Percentiles rank a stretch among this genome's conserved stretches.
Conservation (phyloP, 768 basidiomycete species). For the Rickenella mellea region DNA sequence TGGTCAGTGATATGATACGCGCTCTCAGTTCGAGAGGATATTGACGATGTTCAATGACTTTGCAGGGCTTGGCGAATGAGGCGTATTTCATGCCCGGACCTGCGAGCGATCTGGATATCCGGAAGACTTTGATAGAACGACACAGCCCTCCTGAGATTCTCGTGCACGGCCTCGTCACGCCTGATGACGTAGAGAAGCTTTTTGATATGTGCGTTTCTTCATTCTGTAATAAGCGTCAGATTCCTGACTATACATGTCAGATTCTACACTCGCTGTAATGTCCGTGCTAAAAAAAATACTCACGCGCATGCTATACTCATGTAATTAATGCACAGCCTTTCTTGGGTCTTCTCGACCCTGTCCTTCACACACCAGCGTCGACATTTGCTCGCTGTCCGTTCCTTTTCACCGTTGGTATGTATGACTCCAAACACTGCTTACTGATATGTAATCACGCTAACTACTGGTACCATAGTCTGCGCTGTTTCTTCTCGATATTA, state of each 20-base stretch:
- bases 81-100: conserved; percentile 77
- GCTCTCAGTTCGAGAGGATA: neutral
- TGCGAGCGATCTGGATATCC: conserved; percentile 58
- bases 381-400: conserved; percentile 84
- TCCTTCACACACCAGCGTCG: conserved; percentile 68
- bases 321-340: conserved; percentile 30
- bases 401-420: conserved; percentile 79
- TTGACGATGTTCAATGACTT: conserved; percentile 4
- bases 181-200: conserved; percentile 72
- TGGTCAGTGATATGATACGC: conserved; percentile 28
- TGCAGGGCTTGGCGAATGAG: conserved; percentile 71
- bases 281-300: conserved; percentile 22
- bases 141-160: conserved; percentile 77
- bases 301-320: conserved; percentile 2
- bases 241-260: conserved; percentile 24
- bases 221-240: conserved; percentile 1
- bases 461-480: conserved; percentile 62
- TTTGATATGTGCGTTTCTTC: conserved; percentile 61
- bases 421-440: no score
- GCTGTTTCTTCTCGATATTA: conserved; percentile 81
- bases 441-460: neutral
- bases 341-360: conserved; percentile 71
- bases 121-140: conserved; percentile 65
- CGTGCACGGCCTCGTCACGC: conserved; percentile 68
- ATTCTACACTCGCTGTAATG: conserved; percentile 64